Percentiles rank a stretch among this genome's conserved stretches.
Conservation (phyloP, 148 eudicot species). For the Rhododendron kiyosumense region DNA sequence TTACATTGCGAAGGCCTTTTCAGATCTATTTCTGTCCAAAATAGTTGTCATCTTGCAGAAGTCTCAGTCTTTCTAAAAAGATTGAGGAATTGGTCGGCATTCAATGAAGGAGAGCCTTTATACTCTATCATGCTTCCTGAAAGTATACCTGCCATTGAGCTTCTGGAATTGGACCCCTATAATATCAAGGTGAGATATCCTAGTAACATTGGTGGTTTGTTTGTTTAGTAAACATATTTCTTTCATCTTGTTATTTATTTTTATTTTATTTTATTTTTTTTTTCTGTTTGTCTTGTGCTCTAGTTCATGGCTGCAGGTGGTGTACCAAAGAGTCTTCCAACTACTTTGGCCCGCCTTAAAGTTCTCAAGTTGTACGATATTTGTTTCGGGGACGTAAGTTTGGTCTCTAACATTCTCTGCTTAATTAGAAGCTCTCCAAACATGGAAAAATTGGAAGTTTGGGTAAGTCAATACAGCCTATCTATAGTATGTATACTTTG, state of each 20-base stretch:
- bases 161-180: background rate
- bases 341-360: background rate
- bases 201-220: background rate
- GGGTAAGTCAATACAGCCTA: background rate
- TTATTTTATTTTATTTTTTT: no score
- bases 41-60: background rate
- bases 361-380: background rate
- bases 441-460: background rate
- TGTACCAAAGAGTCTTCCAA: background rate
- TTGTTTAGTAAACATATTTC: no score
- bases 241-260: no score
- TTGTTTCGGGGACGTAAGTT: background rate
- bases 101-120: background rate
- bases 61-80: background rate
- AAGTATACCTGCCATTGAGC: background rate
- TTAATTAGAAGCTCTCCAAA: conserved; percentile 14
- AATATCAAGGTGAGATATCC: background rate
- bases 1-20: background rate
- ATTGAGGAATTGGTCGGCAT: background rate
- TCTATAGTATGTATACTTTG: background rate
- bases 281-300: background rate
- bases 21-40: background rate
- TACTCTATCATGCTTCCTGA: no score
- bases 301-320: background rate
- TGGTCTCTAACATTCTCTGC: background rate